Evolutionary conservation across 2,329 filamentous ascomycete genomes (phyloP), one percentile per base, ranked within the genome.

Genomic region (Monosporascus cannonballus): DNA sequence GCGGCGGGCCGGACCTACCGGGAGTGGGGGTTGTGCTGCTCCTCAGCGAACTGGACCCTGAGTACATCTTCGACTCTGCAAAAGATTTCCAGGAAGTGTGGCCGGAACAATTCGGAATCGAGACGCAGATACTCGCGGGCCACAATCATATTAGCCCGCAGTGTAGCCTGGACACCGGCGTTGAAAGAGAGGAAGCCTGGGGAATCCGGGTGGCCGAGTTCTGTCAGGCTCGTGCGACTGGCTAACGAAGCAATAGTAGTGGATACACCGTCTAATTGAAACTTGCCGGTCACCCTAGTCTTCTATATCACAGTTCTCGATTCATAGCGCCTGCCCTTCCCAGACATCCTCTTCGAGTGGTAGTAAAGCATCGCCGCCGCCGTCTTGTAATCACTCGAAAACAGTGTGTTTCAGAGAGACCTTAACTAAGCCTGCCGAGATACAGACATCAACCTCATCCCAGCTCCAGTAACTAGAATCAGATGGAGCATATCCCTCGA

Each of bases 141-240:
- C 65, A 67, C 50, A 67, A 67, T 37, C 65, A 67, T 39, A 64
- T 66, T 18, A 67, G 65, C 27, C 62, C 64, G 0, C 61, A 61
- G 20, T 45, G 65, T 2, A 54, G 57, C 1, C 50, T 67, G 1
- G 50, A 59, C 18, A 66, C 64, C 2, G 64, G 64, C 0, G 59
- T 67, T 30, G 64, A 66, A 51, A 59, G 54, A 11, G 64, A 67
- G 47, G 65, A 67, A 49, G 61, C 56, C 22, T 67, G 65, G 65
- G 65, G 64, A 1, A 55, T 59, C 20, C 58, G 58, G 18, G 58
- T 67, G 1, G 64, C 55, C 3, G 56, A 61, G 38, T 65, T 65
- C 47, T 54, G 57, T 37, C 51, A 54, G 11, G 55, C 56, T 17
- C 47, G 56, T 24, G 51, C 58, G 17, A 57, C 14, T 39, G 22